Conservation (phyloP, 2,329 filamentous ascomycete genomes). For the Parastagonospora nodorum region DNA sequence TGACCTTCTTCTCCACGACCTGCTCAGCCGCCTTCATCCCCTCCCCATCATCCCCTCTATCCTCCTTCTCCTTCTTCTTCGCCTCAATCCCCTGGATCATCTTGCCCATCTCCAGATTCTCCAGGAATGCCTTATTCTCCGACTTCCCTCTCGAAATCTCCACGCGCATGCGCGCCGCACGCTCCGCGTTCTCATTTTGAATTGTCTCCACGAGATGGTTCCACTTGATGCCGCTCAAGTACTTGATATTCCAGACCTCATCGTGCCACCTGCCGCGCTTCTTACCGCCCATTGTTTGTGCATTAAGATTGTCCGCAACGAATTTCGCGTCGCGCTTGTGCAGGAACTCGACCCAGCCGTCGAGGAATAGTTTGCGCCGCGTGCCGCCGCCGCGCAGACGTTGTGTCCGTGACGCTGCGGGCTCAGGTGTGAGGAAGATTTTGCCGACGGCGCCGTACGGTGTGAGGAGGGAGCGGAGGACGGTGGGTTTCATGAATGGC, state of each 20-base stretch:
- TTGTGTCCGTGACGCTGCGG: constrained; percentile 66
- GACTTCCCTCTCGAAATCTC: constrained; percentile 76
- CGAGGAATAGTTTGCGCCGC: constrained; percentile 79
- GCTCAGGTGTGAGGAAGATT: constrained; percentile 79
- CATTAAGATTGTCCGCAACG: constrained; percentile 77
- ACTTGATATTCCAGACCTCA: constrained; percentile 84
- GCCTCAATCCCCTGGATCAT: constrained; percentile 67
- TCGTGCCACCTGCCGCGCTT: constrained; percentile 84
- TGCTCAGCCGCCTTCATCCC: constrained; percentile 14
- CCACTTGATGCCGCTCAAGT: constrained; percentile 86
- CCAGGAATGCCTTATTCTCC: constrained; percentile 81
- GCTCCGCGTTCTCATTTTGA: constrained; percentile 78
- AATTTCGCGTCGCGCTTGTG: constrained; percentile 77
- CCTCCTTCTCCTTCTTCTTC: constrained; percentile 52
- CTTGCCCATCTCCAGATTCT: constrained; percentile 80
- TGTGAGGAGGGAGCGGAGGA: constrained; percentile 74
- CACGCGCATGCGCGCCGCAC: constrained; percentile 74
- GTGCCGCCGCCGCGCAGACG: constrained; percentile 77
- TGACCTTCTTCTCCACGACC: constrained; percentile 1
- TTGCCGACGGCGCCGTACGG: constrained; percentile 78
- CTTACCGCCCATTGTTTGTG: constrained; percentile 78
- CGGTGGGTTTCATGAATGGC: constrained; percentile 85
- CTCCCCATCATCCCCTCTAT: constrained; percentile 20
- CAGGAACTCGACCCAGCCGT: constrained; percentile 86
- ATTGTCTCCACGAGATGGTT: constrained; percentile 73